A percentile compares a stretch with the other conserved stretches of the same genome.
These are phyloP conservation scores for Dalechampia spathulata DNA, from an alignment of 441 rosid genomes.

Conservation along the genomic window DNA sequence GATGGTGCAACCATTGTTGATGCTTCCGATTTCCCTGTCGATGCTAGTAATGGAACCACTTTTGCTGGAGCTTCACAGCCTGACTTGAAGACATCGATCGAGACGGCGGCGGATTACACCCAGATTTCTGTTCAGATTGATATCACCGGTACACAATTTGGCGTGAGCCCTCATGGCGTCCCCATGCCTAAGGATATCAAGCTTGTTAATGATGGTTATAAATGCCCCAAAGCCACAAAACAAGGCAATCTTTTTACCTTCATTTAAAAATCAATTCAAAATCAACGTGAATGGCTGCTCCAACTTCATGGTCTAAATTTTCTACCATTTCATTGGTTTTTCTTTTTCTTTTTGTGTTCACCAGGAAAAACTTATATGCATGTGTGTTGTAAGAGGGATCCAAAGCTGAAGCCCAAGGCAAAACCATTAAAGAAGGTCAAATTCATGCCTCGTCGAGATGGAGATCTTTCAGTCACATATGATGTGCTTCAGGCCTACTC, in stretches of 20 bases:
- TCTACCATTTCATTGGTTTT: too few relatives aligned
- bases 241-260: conserved; percentile 20
- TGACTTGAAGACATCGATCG: conserved; percentile 45
- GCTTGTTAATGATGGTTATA: conserved; percentile 37
- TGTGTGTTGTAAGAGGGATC: conserved; percentile 63
- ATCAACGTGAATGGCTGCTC: too few relatives aligned
- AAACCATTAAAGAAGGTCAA: conserved; percentile 34
- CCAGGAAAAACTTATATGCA: conserved; percentile 44
- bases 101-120: conserved; percentile 47
- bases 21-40: conserved; percentile 39
- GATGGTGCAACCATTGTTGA: conserved; percentile 39
- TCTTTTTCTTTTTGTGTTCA: not conserved
- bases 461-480: conserved; percentile 55
- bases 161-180: conserved; percentile 27
- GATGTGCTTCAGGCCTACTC: conserved; percentile 60
- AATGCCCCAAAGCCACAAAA: conserved; percentile 35
- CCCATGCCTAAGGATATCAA: conserved; percentile 51
- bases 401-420: conserved; percentile 51
- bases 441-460: conserved; percentile 36
- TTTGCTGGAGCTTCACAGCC: conserved; percentile 34
- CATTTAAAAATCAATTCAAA: not conserved
- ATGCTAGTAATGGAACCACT: conserved; percentile 47
- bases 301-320: too few relatives aligned
- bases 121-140: conserved; percentile 41
- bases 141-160: conserved; percentile 48